Base-by-base conservation (phyloP, 371 early-diverging fungal genomes). In the Mucor mucedo region DNA sequence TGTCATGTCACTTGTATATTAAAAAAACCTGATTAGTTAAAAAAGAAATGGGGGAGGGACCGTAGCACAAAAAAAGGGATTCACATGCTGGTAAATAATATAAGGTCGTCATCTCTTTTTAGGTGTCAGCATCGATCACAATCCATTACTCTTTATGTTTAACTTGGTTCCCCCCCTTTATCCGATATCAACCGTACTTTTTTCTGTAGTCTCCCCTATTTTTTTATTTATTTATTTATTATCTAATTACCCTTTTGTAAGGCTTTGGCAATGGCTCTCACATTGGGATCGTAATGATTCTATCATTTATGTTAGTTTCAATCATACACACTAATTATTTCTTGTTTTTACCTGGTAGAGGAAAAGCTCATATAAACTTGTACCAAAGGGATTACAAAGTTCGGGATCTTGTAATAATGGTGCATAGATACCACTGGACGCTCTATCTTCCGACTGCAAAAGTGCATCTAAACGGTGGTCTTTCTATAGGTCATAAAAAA, bases 361-460 rank as follows among this genome's bases (percentile, higher is more conserved):
- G 62, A 84, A 84, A 44, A 94, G 74, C 69, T 96, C 97, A 80
- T 91, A 95, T 42, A 95, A 64, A 72, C 88, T 92, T 11, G 95
- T 89, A 5, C 93, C 92, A 76, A 93, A 92, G 4, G 97, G 95
- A 66, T 97, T 97, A 71, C 94, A 94, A 65, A 96, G 83, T 62
- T 97, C 96, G 2, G 96, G 94, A 65, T 97, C 96, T 67, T 94
- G 89, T 65, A 96, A 68, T n/a, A 86, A 74, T 14, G 89, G 86
- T 50, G 87, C 67, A 71, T 95, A 96, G 9, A 92, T 79, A 54
- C 96, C 96, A 60, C 80, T 86, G 30, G 87, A 86, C 33, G 89
- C 85, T 54, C 89, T 85, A 58, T 93, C 95, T 69, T 94, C 95
- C 11, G 92, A 87, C 44, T 92, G 89, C 21, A 95, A 71, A 65